A percentile compares a stretch with the other conserved stretches of the same genome.
Conservation (phyloP, 2,329 filamentous ascomycete genomes). For the Fusarium aywerte region DNA sequence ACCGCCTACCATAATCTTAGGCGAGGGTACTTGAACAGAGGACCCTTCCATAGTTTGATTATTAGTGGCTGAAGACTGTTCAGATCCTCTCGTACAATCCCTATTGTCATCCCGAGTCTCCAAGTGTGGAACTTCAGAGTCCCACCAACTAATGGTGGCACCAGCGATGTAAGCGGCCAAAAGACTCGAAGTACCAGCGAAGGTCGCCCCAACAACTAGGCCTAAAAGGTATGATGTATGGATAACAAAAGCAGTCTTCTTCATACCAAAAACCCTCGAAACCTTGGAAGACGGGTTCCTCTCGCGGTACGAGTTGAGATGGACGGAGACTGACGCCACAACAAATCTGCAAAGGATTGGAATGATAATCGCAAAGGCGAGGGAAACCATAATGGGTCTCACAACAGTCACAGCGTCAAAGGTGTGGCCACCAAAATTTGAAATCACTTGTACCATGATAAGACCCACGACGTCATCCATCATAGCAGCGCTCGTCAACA, state of each 20-base stretch:
- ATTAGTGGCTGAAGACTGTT: too few species aligned
- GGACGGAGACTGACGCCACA: conserved; percentile 54
- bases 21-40: too few species aligned
- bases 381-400: conserved; percentile 58
- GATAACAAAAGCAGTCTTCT: conserved; percentile 54
- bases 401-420: conserved; percentile 53
- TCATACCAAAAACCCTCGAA: conserved; percentile 41
- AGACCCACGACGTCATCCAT: conserved; percentile 83
- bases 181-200: conserved; percentile 70
- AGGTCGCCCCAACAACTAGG: conserved; percentile 62
- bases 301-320: conserved; percentile 49
- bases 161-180: conserved; percentile 73
- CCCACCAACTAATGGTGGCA: conserved; percentile 69
- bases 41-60: not conserved
- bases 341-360: conserved; percentile 60
- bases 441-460: conserved; percentile 80
- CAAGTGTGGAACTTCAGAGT: conserved; percentile 50
- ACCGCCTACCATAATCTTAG: not conserved
- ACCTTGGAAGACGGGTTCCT: conserved; percentile 36
- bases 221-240: conserved; percentile 63
- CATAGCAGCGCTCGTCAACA: conserved; percentile 79
- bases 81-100: too few species aligned
- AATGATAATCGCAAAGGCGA: conserved; percentile 61
- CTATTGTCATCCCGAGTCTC: not conserved
- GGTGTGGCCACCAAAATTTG: conserved; percentile 63